These are phyloP conservation scores for Leucoagaricus sp. DNA, from an alignment of 1,284 basidiomycete genomes.

Conservation along the genomic window DNA sequence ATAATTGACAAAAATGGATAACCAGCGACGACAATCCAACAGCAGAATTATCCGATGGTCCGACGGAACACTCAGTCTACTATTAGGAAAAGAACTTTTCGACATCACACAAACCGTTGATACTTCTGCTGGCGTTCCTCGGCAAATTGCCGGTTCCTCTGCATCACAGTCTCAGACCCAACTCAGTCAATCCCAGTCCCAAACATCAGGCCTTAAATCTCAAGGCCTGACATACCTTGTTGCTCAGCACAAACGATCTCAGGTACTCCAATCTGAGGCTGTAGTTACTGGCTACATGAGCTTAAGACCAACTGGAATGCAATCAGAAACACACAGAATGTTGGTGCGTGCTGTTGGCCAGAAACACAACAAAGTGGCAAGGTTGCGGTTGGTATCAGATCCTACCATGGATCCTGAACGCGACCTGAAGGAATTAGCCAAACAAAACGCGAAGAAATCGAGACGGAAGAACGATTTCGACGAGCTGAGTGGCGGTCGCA, in stretches of 20 bases:
- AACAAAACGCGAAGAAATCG: constrained; percentile 62
- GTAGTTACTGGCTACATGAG: constrained; percentile 83
- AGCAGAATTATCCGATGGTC: constrained; percentile 89
- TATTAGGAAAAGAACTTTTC: constrained; percentile 88
- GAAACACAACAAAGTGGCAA: constrained; percentile 78
- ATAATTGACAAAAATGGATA: background rate
- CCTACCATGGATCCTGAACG: constrained; percentile 73
- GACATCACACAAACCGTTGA: constrained; percentile 82
- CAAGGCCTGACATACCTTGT: constrained; percentile 87
- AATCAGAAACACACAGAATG: constrained; percentile 87
- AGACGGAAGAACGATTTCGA: constrained; percentile 52
- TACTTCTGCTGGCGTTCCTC: constrained; percentile 60
- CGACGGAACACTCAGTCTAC: constrained; percentile 84
- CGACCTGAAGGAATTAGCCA: constrained; percentile 70
- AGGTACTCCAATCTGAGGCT: constrained; percentile 84
- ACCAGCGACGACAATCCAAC: constrained; percentile 80
- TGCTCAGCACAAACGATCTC: constrained; percentile 85
- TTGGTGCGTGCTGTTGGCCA: constrained; percentile 86
- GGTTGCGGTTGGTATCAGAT: constrained; percentile 74
- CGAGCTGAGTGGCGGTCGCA: constrained; percentile 46
- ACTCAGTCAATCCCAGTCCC: constrained; percentile 38
- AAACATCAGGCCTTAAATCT: constrained; percentile 37
- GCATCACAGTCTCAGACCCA: constrained; percentile 31
- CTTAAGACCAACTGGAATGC: constrained; percentile 86
- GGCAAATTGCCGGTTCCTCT: constrained; percentile 51